Base-by-base conservation (phyloP, 208 protist species). In the Leishmania tarentolae region DNA sequence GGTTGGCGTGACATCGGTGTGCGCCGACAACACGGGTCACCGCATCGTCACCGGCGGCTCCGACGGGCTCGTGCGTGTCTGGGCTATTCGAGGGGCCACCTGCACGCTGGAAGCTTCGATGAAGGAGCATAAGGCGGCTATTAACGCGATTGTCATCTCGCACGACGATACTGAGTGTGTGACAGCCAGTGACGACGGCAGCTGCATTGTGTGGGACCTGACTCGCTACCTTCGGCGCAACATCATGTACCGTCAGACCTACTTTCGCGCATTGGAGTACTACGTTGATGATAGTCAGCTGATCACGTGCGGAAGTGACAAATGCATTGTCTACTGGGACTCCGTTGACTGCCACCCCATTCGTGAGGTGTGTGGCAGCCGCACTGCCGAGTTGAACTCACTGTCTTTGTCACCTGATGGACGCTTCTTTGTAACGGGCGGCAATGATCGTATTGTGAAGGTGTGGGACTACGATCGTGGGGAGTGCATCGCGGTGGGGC, bases 171-270 rank as follows among this genome's bases (percentile, higher is more conserved):
- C 88, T 2, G 96, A 99, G 89, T 99, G 96, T 80, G 91, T 99
- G 69, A 96, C 88, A 35, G 96, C 97, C 53, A 94, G 90, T 52
- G 95, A 98, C 79, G 98, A 99, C 85, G 98, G 98, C 73, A 98
- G 97, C 71, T 98, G 96, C 92, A 99, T 99, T 83, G 91, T 98
- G 47, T 99, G 98, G 98, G 97, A 98, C 73, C 88, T 99, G 56
- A 90, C 88, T 65, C 94, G 95, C 15, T 92, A 94, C 85, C 86
- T 98, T 28, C 96, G 98, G 46, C 91, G 95, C 81, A 97, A 98
- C 86, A 97, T 98, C 78, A 97, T 99, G 83, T 99, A 99, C 86
- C 93, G 96, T 17, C 92, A 98, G 73, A 98, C 98, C 15, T 98
- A 98, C 84, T 99, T 99, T 90, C 97, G 95, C 81, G 86, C 89